Percentiles rank a stretch among this genome's conserved stretches.
Evolutionary conservation across 2,329 filamentous ascomycete species (phyloP).

Genomic region (Aspergillus luchuensis): DNA sequence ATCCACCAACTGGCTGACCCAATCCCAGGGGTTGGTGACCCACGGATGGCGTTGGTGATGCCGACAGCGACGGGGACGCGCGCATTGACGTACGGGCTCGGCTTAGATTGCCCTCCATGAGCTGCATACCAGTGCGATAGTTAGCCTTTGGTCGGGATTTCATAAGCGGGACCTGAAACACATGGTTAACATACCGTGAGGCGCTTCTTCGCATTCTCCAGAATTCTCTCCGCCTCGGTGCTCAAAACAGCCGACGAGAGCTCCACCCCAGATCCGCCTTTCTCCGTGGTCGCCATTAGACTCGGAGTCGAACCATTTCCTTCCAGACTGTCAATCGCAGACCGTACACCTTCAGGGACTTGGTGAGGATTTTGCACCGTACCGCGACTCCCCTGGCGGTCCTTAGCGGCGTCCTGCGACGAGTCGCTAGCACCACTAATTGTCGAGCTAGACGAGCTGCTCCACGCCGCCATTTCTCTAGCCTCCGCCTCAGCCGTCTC

Average conservation of each 20-base stretch:
- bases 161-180: background rate
- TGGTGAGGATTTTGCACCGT: background rate
- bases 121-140: slow-evolving; percentile 52
- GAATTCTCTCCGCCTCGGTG: slow-evolving; percentile 81
- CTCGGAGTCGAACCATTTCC: slow-evolving; percentile 30
- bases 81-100: slow-evolving; percentile 72
- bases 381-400: slow-evolving; percentile 9
- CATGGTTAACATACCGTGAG: slow-evolving; percentile 67
- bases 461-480: slow-evolving; percentile 41
- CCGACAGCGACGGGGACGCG: slow-evolving; percentile 53
- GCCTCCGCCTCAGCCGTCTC: slow-evolving; percentile 57
- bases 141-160: slow-evolving; percentile 16
- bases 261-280: slow-evolving; percentile 56
- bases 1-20: slow-evolving; percentile 44
- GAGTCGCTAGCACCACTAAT: slow-evolving; percentile 34
- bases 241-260: slow-evolving; percentile 76
- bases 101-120: slow-evolving; percentile 89
- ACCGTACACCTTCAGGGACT: background rate
- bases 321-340: slow-evolving; percentile 15
- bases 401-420: slow-evolving; percentile 18
- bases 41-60: slow-evolving; percentile 46
- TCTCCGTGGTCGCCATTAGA: slow-evolving; percentile 42
- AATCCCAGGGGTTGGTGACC: slow-evolving; percentile 34
- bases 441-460: slow-evolving; percentile 43
- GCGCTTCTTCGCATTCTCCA: slow-evolving; percentile 88